A percentile compares a stretch with the other conserved stretches of the same genome.
phyloP scores from a whole-genome alignment of 2,329 filamentous ascomycete genomes.

The Alternaria sp. region DNA sequence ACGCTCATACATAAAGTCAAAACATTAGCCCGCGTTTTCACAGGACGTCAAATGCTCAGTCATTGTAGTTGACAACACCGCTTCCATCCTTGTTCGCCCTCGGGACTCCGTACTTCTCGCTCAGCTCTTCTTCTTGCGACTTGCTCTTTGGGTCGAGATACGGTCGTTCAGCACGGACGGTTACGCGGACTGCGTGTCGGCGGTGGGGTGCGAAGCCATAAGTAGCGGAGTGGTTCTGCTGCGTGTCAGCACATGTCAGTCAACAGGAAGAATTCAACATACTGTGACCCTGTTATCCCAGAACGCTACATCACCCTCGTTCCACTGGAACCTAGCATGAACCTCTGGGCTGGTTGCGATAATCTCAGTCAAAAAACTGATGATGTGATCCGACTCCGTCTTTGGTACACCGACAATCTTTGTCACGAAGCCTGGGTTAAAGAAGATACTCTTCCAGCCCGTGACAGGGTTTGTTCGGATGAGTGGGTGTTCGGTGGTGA shows the following conservation, averaged over 20 bases:
- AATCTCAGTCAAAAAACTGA: slow-evolving; percentile 62
- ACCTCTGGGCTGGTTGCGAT: slow-evolving; percentile 70
- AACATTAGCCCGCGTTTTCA: rapidly evolving
- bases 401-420: slow-evolving; percentile 67
- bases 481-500: slow-evolving; percentile 65
- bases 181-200: slow-evolving; percentile 62
- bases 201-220: slow-evolving; percentile 67
- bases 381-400: slow-evolving; percentile 62
- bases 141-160: slow-evolving; percentile 55
- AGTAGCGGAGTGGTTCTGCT: slow-evolving; percentile 62
- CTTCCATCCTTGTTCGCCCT: slow-evolving; percentile 65
- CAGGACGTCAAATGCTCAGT: slow-evolving; percentile 38
- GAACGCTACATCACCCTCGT: slow-evolving; percentile 70
- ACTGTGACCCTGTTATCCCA: slow-evolving; percentile 72
- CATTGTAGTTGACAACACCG: slow-evolving; percentile 66
- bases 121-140: slow-evolving; percentile 64
- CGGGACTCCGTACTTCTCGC: slow-evolving; percentile 57
- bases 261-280: neutral
- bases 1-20: neutral
- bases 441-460: slow-evolving; percentile 68
- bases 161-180: slow-evolving; percentile 58
- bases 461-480: slow-evolving; percentile 68
- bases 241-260: slow-evolving; percentile 7
- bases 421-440: slow-evolving; percentile 66
- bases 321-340: slow-evolving; percentile 73